Percentiles rank a stretch among this genome's conserved stretches.
These are phyloP conservation scores for Teunomyces lycoperdinae DNA, from an alignment of 805 yeast species.

Conservation along the genomic window DNA sequence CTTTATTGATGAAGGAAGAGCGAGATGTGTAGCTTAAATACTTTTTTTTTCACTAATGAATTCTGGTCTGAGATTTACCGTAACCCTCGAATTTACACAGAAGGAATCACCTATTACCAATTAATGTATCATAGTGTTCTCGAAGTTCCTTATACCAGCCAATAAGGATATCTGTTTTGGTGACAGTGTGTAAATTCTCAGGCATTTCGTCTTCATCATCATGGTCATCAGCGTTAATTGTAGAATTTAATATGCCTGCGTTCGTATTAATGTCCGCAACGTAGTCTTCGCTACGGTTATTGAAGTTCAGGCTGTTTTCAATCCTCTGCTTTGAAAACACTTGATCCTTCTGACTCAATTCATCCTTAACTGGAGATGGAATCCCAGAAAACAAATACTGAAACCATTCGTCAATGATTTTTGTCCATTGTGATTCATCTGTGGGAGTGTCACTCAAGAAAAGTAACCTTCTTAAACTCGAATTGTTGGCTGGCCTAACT, in stretches of 20 bases:
- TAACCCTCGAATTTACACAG: not conserved
- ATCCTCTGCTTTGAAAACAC: constrained; percentile 31
- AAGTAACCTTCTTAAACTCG: constrained; percentile 5
- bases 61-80: not conserved
- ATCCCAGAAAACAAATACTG: constrained; percentile 21
- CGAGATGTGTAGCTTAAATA: not conserved
- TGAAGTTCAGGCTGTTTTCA: constrained; percentile 11
- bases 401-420: constrained; percentile 16
- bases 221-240: constrained; percentile 6
- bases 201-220: constrained; percentile 14
- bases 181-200: constrained; percentile 12
- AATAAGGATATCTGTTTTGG: constrained; percentile 11
- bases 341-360: constrained; percentile 36
- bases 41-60: not conserved
- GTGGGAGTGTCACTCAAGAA: constrained; percentile 8
- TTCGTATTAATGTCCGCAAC: constrained; percentile 8
- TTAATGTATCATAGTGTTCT: constrained; percentile 6
- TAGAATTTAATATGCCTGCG: constrained; percentile 12
- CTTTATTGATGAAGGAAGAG: not conserved
- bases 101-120: constrained; percentile 1
- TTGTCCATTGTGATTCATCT: constrained; percentile 5
- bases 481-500: not conserved
- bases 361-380: constrained; percentile 25
- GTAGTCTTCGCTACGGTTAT: constrained; percentile 4
- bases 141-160: constrained; percentile 16